phyloP scores from a whole-genome alignment of 2,329 filamentous ascomycete species.

The Neofusicoccum cordaticola region DNA sequence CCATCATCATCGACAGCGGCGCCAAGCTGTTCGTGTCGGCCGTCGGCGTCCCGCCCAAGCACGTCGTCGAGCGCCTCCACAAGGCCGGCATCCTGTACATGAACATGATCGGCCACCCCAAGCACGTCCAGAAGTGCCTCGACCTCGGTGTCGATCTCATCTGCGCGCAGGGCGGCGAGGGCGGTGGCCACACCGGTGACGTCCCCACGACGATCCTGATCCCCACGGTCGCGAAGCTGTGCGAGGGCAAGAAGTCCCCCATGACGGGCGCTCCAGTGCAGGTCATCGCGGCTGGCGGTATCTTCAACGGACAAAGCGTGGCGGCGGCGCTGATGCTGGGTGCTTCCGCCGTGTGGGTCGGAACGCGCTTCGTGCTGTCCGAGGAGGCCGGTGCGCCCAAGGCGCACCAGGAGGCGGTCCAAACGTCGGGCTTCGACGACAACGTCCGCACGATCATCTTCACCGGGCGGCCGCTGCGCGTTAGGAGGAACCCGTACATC shows the following conservation, averaged over 20 bases:
- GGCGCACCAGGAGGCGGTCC: conserved; percentile 92
- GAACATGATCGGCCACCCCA: conserved; percentile 99
- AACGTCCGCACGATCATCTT: conserved; percentile 98
- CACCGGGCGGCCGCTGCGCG: conserved; percentile 90
- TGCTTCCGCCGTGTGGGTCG: conserved; percentile 90
- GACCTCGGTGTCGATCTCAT: conserved; percentile 89
- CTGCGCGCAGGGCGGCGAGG: conserved; percentile 97
- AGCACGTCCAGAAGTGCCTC: conserved; percentile 96
- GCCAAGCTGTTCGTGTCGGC: conserved; percentile 94
- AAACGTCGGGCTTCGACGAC: conserved; percentile 88
- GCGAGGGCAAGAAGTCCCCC: conserved; percentile 77
- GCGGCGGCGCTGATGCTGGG: conserved; percentile 91
- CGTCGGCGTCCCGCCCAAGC: conserved; percentile 86
- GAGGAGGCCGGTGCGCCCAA: conserved; percentile 93
- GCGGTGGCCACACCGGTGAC: conserved; percentile 93
- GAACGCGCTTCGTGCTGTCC: conserved; percentile 89
- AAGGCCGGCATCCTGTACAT: conserved; percentile 86
- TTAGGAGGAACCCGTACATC: conserved; percentile 92
- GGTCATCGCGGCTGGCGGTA: conserved; percentile 89
- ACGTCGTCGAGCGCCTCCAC: conserved; percentile 88
- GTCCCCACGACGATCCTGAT: conserved; percentile 90
- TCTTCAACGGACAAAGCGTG: conserved; percentile 87
- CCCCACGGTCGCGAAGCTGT: conserved; percentile 81
- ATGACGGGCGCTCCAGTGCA: conserved; percentile 85
- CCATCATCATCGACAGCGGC: conserved; percentile 88